These are phyloP conservation scores for Debaryomyces robertsiae DNA, from an alignment of 1,139 yeast genomes.

Conservation along the genomic window DNA sequence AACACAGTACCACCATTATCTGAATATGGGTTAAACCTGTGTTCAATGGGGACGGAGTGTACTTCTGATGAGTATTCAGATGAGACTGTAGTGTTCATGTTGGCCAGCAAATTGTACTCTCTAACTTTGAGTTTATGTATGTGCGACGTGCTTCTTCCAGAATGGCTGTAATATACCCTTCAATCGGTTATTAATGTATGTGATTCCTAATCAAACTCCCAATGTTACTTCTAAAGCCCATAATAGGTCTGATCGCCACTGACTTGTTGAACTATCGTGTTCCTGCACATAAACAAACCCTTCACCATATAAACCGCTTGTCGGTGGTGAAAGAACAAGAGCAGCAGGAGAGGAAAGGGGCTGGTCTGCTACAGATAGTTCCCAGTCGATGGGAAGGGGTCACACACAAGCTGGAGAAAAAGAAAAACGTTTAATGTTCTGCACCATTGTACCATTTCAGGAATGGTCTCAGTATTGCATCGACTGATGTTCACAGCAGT, in stretches of 20 bases:
- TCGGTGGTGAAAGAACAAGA: background rate
- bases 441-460: background rate
- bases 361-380: background rate
- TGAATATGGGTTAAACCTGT: conserved; percentile 91
- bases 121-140: background rate
- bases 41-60: conserved; percentile 75
- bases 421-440: too few species aligned
- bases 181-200: conserved; percentile 4
- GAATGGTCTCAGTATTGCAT: too few species aligned
- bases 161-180: background rate
- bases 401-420: too few species aligned
- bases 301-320: too few species aligned
- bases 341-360: background rate
- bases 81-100: conserved; percentile 50
- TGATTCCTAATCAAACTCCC: background rate
- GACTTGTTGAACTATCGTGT: conserved; percentile 1
- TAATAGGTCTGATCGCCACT: conserved; percentile 7
- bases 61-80: conserved; percentile 61
- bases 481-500: too few species aligned
- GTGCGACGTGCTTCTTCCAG: background rate
- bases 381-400: too few species aligned
- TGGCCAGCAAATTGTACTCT: conserved; percentile 4
- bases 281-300: conserved; percentile 1
- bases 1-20: conserved; percentile 97
- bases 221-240: background rate